Percentiles rank a stretch among this genome's conserved stretches.
Conservation (phyloP, 176 grass and related monocot species). For the Carex cristatella region DNA sequence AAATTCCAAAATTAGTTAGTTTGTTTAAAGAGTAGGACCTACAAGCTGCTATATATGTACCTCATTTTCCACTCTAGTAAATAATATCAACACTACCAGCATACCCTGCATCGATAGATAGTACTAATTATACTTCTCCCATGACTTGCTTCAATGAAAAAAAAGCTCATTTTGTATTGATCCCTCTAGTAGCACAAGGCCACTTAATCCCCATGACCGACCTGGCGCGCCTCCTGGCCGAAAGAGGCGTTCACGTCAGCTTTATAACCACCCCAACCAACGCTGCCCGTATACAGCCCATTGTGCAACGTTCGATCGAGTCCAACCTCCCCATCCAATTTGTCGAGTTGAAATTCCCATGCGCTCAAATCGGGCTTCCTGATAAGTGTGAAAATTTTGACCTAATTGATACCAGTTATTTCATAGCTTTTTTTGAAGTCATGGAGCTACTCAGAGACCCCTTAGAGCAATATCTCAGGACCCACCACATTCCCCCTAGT, state of each 20-base stretch:
- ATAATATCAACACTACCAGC: neutral
- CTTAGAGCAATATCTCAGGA: constrained; percentile 18
- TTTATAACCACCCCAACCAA: constrained; percentile 44
- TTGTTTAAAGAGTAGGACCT: neutral
- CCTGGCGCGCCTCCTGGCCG: constrained; percentile 43
- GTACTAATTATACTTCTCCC: neutral
- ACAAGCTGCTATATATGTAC: neutral
- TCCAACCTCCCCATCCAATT: constrained; percentile 32
- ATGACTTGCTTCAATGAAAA: neutral
- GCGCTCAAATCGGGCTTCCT: constrained; percentile 21
- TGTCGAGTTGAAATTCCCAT: constrained; percentile 31
- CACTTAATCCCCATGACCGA: constrained; percentile 61
- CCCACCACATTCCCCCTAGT: neutral
- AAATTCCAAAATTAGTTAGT: neutral
- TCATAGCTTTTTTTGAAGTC: constrained; percentile 23
- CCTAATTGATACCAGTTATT: constrained; percentile 1
- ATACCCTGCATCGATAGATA: neutral
- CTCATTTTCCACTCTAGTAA: neutral
- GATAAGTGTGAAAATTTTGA: constrained; percentile 33
- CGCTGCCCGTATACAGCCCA: constrained; percentile 29
- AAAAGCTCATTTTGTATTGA: constrained; percentile 42
- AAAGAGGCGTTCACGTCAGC: constrained; percentile 29
- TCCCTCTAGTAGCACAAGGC: constrained; percentile 49
- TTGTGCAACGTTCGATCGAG: neutral
- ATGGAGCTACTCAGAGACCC: constrained; percentile 19